These are phyloP conservation scores for Colletotrichum karsti DNA, from an alignment of 2,329 filamentous ascomycete species.

Conservation along the genomic window DNA sequence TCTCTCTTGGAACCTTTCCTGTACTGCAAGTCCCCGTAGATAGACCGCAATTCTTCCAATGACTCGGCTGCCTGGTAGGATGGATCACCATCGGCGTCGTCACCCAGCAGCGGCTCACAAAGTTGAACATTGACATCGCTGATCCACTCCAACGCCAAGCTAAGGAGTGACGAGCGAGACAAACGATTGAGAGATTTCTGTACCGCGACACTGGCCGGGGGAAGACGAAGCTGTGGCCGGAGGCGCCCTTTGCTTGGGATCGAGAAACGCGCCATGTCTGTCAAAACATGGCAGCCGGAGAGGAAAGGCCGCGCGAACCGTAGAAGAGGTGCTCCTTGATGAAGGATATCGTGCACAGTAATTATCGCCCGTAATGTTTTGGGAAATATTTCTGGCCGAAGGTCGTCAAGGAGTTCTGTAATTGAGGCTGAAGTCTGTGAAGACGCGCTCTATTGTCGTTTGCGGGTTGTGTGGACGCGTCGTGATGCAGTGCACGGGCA, in stretches of 20 bases:
- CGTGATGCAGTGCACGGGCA: neutral
- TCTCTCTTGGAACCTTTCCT: slow-evolving; percentile 70
- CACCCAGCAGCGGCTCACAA: slow-evolving; percentile 61
- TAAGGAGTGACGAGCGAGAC: slow-evolving; percentile 75
- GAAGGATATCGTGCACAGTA: neutral
- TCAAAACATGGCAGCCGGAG: neutral
- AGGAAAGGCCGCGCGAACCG: no score
- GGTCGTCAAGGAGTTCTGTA: neutral
- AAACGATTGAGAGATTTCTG: slow-evolving; percentile 74
- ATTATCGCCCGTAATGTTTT: neutral
- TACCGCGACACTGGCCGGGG: slow-evolving; percentile 70
- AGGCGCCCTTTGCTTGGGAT: slow-evolving; percentile 78
- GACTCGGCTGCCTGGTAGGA: slow-evolving; percentile 75
- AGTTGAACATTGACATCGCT: slow-evolving; percentile 69
- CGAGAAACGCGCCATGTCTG: slow-evolving; percentile 63
- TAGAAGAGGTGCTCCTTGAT: no score
- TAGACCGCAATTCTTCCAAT: slow-evolving; percentile 70
- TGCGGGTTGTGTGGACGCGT: slow-evolving; percentile 12
- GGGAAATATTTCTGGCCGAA: neutral
- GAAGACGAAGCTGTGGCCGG: slow-evolving; percentile 74
- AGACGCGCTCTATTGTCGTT: neutral
- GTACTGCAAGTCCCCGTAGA: slow-evolving; percentile 68
- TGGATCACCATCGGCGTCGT: slow-evolving; percentile 69
- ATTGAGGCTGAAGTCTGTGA: slow-evolving; percentile 8
- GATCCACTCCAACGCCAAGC: slow-evolving; percentile 81